A percentile compares a stretch with the other conserved stretches of the same genome.
These are phyloP conservation scores for Citrus maxima DNA, from an alignment of 345 rosid genomes.

Conservation along the genomic window DNA sequence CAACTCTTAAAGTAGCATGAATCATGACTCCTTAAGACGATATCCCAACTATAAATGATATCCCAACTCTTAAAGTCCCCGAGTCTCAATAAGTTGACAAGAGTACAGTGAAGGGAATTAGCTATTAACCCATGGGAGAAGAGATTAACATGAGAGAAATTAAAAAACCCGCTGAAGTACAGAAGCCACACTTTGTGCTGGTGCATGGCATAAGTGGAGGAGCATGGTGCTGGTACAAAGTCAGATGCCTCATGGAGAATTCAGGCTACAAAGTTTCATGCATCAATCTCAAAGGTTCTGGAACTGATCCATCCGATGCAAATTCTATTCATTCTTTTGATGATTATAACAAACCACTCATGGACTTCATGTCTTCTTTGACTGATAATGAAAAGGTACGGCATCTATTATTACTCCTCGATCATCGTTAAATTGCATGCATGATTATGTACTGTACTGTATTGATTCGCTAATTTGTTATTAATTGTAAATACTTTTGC, in stretches of 20 bases:
- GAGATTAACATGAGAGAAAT: slow-evolving; percentile 17
- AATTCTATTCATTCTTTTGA: slow-evolving; percentile 53
- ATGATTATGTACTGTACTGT: neutral
- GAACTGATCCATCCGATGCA: slow-evolving; percentile 51
- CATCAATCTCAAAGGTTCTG: slow-evolving; percentile 70
- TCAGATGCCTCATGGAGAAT: slow-evolving; percentile 68
- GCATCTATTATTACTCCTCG: neutral
- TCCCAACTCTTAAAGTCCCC: neutral
- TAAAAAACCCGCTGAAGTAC: neutral
- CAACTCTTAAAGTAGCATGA: slow-evolving; percentile 12
- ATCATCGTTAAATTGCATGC: neutral
- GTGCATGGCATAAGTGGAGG: slow-evolving; percentile 81
- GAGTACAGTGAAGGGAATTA: neutral
- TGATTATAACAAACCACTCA: slow-evolving; percentile 72
- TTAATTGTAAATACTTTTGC: neutral
- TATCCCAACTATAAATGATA: slow-evolving; percentile 16
- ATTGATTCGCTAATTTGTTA: neutral
- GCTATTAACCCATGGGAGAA: slow-evolving; percentile 34
- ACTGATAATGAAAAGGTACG: slow-evolving; percentile 61
- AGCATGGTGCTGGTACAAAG: slow-evolving; percentile 95
- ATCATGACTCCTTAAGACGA: slow-evolving; percentile 13
- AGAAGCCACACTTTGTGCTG: slow-evolving; percentile 61
- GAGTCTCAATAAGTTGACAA: neutral
- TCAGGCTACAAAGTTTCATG: slow-evolving; percentile 76
- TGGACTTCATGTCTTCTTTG: slow-evolving; percentile 54